These are phyloP conservation scores for Carex myosuroides DNA, from an alignment of 176 grass and related monocot species.

Conservation along the genomic window DNA sequence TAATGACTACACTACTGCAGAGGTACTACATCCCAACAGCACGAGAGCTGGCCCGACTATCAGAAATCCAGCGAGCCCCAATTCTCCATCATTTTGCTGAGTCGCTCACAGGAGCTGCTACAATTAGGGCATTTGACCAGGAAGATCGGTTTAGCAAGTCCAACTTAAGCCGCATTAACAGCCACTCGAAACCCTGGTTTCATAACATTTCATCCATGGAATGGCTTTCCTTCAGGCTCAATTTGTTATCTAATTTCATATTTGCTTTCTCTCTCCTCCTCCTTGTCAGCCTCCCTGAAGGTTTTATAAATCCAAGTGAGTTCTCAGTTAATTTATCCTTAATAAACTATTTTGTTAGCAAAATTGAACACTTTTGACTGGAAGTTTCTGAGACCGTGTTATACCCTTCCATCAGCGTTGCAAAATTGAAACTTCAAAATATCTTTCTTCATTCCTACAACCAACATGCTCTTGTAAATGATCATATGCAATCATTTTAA, in stretches of 20 bases:
- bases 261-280: constrained; percentile 85
- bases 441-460: neutral
- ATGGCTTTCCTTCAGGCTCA: constrained; percentile 93
- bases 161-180: constrained; percentile 65
- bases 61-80: constrained; percentile 85
- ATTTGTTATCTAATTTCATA: constrained; percentile 83
- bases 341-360: neutral
- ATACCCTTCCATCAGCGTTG: neutral
- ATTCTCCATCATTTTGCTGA: constrained; percentile 95
- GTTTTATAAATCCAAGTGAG: constrained; percentile 97
- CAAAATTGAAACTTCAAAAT: neutral
- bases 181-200: constrained; percentile 86
- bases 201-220: constrained; percentile 70
- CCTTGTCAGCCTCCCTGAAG: constrained; percentile 91
- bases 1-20: constrained; percentile 41
- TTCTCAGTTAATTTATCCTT: constrained; percentile 20
- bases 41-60: constrained; percentile 76
- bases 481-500: neutral
- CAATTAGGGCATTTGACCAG: constrained; percentile 83
- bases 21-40: constrained; percentile 89
- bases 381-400: neutral
- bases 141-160: constrained; percentile 72
- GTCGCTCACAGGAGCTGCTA: constrained; percentile 74
- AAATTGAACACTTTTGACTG: neutral
- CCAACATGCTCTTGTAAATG: neutral